Evolutionary conservation across 352 stramenopile species (phyloP), one percentile per base, ranked within the genome.

Genomic region (Pythium volutum): DNA sequence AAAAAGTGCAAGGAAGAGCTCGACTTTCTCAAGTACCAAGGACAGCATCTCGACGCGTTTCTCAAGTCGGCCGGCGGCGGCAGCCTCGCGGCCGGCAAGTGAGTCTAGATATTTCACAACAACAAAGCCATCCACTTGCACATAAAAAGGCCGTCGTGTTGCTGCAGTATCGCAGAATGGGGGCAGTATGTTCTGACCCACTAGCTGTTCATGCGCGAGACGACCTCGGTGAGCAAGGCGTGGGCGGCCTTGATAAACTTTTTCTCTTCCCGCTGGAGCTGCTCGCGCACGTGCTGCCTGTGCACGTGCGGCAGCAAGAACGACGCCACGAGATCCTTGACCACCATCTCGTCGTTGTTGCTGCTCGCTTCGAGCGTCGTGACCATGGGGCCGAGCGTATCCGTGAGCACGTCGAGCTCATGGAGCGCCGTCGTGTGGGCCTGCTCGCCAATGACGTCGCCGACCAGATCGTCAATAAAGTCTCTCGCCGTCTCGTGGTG

Each of bases 11-110:
- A 98, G 56, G 92, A 98, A 62, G 90, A 98, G 59, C 75, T 98
- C 41, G 91, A 97, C 60, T 98, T 98, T 59, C 80, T 98, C 52
- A 98, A 97, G 72, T 97, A 98, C 75, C 91, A 98, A 69, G 88
- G 89, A 33, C 90, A 98, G 69, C 91, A 98, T 65, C 75, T 98
- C n/a, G 94, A 98, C 55, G 84, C 87, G 11, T 98, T 98, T 68
- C 80, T 98, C 48, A 97, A 97, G 70, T 91, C 84, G 9, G 83
- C 85, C 10, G 83, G 84, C 33, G 80, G 81, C 15, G 71, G 82
- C n/a, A 71, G 61, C 20, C 73, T 63, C 27, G 56, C 58, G 1
- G 56, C 46, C 11, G 45, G 36, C 39, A 56, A 62, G 46, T 62
- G 46, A 54, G 18, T 39, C 0, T 11, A 39, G 27, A 14, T n/a